Evolutionary conservation across 1,284 basidiomycete species (phyloP), one percentile per base, ranked within the genome.

Genomic region (Puccinia coronata): DNA sequence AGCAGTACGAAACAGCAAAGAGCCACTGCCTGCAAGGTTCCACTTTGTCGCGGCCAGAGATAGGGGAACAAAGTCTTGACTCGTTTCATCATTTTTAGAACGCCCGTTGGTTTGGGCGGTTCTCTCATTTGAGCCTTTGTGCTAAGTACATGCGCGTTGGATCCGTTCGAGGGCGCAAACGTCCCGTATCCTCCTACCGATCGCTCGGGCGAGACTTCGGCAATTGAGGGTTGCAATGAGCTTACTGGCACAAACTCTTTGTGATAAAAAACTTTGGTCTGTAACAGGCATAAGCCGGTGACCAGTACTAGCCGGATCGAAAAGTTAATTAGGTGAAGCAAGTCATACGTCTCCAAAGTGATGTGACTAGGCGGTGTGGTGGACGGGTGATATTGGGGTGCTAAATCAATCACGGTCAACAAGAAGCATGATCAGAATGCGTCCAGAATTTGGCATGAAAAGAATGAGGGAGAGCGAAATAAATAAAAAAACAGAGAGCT

Each of bases 1-100:
- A 96, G 88, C 67, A 95, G 87, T 34, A 90, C 47, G 51, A 93
- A 87, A 85, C 93, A 93, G 87, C 89, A 83, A 85, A 92, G 89
- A n/a, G 92, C 92, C 53, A 93, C 86, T 49, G 91, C 84, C 86
- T 94, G 93, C 8, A 95, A 88, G 72, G 88, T 88, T 67, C 86
- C 84, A 83, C 88, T 90, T 84, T 91, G 91, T 76, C 88, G 89
- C 8, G 93, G 93, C 93, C 93, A 95, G 14, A 95, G 89, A 87
- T 93, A 93, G 4, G 93, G 93, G 36, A 89, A 87, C 51, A 95
- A 88, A 80, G 89, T 89, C 72, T 88, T 87, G 81, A 93, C 87
- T 73, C 86, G 83, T n/a, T 83, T 41, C 71, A 83, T 81, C 67
- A 82, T 77, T n/a, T 81, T 81, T 16, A 75, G 25, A 59, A 75